A percentile compares a stretch with the other conserved stretches of the same genome.
Evolutionary conservation across 192 early-diverging fungal genomes (phyloP).

Genomic region (Jimgerdemannia lactiflua): DNA sequence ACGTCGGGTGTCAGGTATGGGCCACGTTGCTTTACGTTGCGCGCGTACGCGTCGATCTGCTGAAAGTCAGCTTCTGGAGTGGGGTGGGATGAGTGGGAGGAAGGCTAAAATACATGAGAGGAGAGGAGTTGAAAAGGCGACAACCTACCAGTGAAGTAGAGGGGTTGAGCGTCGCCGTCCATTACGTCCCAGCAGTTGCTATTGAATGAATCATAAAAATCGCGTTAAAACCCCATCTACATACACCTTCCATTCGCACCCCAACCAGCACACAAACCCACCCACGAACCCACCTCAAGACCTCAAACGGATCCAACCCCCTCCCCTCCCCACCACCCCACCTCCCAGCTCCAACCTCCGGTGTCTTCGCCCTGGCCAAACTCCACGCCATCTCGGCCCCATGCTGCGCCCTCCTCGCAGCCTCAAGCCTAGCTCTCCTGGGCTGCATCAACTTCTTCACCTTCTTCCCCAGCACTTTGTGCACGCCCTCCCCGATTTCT

Average conservation of each 20-base stretch:
- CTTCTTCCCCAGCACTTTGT: slow-evolving; percentile 14
- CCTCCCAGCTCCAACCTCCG: neutral
- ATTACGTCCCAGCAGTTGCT: neutral
- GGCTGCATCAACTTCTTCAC: slow-evolving; percentile 19
- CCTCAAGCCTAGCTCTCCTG: slow-evolving; percentile 13
- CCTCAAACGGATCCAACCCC: slow-evolving; percentile 17
- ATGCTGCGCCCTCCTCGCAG: slow-evolving; percentile 15
- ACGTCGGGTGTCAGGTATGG: slow-evolving; percentile 56
- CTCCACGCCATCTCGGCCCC: slow-evolving; percentile 10
- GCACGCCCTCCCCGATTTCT: slow-evolving; percentile 8
- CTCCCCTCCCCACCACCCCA: neutral
- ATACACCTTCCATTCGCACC: neutral
- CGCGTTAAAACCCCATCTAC: neutral
- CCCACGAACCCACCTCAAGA: slow-evolving; percentile 20
- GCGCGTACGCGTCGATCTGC: slow-evolving; percentile 65
- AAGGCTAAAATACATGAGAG: neutral
- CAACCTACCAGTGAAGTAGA: neutral
- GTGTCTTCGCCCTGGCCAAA: neutral
- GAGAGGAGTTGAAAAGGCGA: neutral
- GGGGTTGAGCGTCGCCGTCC: neutral
- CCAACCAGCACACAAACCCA: neutral
- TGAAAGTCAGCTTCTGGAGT: slow-evolving; percentile 36
- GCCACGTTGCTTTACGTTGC: slow-evolving; percentile 58
- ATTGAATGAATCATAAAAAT: neutral
- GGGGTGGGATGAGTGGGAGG: neutral